These are phyloP conservation scores for Microglena sp. DNA, from an alignment of 139 green algal genomes.

Conservation along the genomic window DNA sequence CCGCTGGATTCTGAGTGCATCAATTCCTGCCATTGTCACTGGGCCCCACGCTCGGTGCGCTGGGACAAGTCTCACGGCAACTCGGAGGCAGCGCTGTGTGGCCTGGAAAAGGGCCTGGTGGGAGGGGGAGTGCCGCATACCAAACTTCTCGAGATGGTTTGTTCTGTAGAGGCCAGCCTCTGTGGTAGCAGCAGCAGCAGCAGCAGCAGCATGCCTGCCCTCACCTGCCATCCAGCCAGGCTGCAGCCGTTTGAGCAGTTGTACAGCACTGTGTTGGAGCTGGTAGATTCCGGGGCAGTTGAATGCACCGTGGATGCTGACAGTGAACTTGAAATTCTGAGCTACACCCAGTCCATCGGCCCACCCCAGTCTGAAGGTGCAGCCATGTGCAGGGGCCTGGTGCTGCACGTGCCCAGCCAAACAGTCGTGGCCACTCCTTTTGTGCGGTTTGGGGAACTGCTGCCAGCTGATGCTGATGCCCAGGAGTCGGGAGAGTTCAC, in stretches of 20 bases:
- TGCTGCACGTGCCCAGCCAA: slow-evolving; percentile 23
- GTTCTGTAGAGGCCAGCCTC: not conserved
- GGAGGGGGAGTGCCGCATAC: no score
- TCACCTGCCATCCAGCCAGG: slow-evolving; percentile 9
- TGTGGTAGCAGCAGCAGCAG: slow-evolving; percentile 9
- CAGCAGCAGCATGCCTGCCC: slow-evolving; percentile 7
- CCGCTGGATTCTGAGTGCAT: no score
- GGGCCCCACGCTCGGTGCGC: slow-evolving; percentile 10
- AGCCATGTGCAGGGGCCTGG: slow-evolving; percentile 19
- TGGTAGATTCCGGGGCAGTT: slow-evolving; percentile 10
- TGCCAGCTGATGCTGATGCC: not conserved
- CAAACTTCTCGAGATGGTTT: no score
- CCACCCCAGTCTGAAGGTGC: not conserved
- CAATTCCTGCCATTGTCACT: no score
- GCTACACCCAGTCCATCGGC: slow-evolving; percentile 14
- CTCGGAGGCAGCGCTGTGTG: not conserved
- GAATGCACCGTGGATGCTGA: slow-evolving; percentile 3
- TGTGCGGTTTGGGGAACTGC: slow-evolving; percentile 11
- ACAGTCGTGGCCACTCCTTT: slow-evolving; percentile 25
- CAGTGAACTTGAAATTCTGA: slow-evolving; percentile 22
- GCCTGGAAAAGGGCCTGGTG: not conserved
- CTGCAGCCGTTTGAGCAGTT: slow-evolving; percentile 17
- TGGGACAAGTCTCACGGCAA: slow-evolving; percentile 25
- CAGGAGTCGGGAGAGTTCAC: no score
- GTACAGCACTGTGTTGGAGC: slow-evolving; percentile 5